Evolutionary conservation across 768 basidiomycete genomes (phyloP).

Genomic region (Trametes cinnabarina): DNA sequence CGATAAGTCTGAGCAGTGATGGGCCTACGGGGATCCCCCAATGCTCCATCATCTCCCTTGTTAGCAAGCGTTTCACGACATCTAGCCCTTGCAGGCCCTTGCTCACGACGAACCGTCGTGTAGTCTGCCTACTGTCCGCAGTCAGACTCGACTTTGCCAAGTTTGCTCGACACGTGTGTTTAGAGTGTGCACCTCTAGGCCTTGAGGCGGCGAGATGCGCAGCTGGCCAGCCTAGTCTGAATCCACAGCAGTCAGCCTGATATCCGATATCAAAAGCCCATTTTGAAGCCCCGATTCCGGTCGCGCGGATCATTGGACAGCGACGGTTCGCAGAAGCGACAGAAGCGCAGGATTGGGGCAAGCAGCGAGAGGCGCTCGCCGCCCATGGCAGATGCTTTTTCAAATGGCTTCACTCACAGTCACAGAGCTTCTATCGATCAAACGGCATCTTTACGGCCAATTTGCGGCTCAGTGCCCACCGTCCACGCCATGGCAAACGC

Average conservation of each 20-base stretch:
- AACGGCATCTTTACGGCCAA: no score
- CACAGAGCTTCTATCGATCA: no score
- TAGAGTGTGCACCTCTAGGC: not conserved
- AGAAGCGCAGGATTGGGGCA: not conserved
- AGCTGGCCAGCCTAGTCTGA: no score
- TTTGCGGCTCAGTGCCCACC: not conserved
- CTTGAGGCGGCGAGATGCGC: not conserved
- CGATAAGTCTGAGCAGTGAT: not conserved
- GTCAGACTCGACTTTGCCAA: not conserved
- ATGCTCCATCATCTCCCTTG: no score
- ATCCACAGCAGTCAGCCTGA: not conserved
- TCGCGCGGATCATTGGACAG: not conserved
- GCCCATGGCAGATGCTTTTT: not conserved
- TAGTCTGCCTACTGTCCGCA: not conserved
- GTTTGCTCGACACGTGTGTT: not conserved
- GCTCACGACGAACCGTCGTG: not conserved
- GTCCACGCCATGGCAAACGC: no score
- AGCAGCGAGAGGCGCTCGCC: not conserved
- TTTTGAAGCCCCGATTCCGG: slow-evolving; percentile 1
- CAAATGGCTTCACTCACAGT: no score
- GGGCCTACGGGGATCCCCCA: not conserved
- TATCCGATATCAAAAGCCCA: not conserved
- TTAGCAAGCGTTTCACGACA: not conserved
- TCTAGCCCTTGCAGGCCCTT: not conserved
- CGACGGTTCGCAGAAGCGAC: not conserved